A percentile compares a stretch with the other conserved stretches of the same genome.
These are phyloP conservation scores for Rosa hybrid DNA, from an alignment of 331 rosid species.

Conservation along the genomic window DNA sequence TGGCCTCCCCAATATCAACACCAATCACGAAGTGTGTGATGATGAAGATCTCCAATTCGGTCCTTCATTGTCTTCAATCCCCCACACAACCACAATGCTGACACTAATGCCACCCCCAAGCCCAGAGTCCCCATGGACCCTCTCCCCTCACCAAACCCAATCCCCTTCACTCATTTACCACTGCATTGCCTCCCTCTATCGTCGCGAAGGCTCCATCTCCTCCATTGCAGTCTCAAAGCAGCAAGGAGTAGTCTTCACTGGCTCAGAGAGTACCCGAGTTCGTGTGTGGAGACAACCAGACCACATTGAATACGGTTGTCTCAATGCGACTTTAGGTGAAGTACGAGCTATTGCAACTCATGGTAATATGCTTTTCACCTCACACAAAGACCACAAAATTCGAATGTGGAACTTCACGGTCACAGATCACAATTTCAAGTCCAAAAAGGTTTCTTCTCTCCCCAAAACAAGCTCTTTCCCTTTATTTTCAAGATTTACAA, in stretches of 20 bases:
- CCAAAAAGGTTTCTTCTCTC: conserved; percentile 53
- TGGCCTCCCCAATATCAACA: conserved; percentile 24
- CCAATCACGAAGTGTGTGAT: conserved; percentile 25
- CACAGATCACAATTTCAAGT: conserved; percentile 43
- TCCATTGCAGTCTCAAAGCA: conserved; percentile 57
- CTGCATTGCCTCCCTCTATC: conserved; percentile 81
- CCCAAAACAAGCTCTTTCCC: conserved; percentile 49
- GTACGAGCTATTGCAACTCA: conserved; percentile 57
- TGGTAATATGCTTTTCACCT: conserved; percentile 60
- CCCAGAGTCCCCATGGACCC: conserved; percentile 79
- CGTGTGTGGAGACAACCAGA: conserved; percentile 76
- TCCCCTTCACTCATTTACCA: conserved; percentile 63
- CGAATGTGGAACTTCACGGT: conserved; percentile 63
- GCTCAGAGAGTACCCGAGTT: conserved; percentile 64
- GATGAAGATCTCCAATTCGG: conserved; percentile 42
- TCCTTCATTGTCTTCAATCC: conserved; percentile 38
- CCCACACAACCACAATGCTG: conserved; percentile 18
- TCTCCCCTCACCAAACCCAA: conserved; percentile 58
- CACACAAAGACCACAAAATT: conserved; percentile 66
- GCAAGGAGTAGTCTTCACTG: conserved; percentile 60
- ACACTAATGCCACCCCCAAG: conserved; percentile 38
- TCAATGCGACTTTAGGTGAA: conserved; percentile 50
- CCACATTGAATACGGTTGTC: conserved; percentile 56
- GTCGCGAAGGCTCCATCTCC: conserved; percentile 67
- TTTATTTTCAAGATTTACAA: conserved; percentile 27